Evolutionary conservation across 2,329 filamentous ascomycete species (phyloP), one percentile per base, ranked within the genome.

Genomic region (Coleophoma cylindrospora): DNA sequence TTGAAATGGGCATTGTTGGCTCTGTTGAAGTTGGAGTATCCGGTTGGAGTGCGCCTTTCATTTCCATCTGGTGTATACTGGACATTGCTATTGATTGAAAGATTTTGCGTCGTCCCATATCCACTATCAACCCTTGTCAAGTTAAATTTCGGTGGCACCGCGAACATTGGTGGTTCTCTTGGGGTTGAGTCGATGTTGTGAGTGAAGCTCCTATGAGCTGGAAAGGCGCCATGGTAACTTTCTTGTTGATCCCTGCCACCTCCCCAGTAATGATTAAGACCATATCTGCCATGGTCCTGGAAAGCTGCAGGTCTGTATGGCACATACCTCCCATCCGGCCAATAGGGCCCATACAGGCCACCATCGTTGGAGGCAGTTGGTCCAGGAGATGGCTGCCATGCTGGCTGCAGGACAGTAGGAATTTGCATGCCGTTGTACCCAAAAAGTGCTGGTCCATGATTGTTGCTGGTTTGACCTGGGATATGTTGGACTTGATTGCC

Each of bases 311-410:
- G 79, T 51, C 79, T 72, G 63, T 83, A 83, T 12, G 80, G 63
- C 15, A 61, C 56, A 47, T 60, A 66, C 41, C 77, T 78, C n/a
- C 80, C 80, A 69, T 83, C 77, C 17, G 80, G 79, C 79, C 79
- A 84, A 60, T 83, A 83, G 27, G 79, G 79, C 0, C 80, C 80
- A 64, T 79, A 83, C 5, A 76, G 72, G 9, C 77, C 77, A 49
- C 74, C 72, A 32, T 75, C 74, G 48, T 79, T 79, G 2, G 79
- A 76, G 32, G 78, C 78, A 8, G 80, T 82, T 27, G 79, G 79
- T 3, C 79, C 79, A 45, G 78, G 67, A 49, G 73, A 74, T 55
- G 78, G 76, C 46, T 83, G 81, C 51, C 80, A 71, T 21, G 75
- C 69, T 32, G 82, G 78, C 44, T 84, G 79, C 13, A 84, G 69